Percentiles rank a stretch among this genome's conserved stretches.
Evolutionary conservation across 495 filamentous ascomycete genomes (phyloP).

Genomic region (Neurospora sp.): DNA sequence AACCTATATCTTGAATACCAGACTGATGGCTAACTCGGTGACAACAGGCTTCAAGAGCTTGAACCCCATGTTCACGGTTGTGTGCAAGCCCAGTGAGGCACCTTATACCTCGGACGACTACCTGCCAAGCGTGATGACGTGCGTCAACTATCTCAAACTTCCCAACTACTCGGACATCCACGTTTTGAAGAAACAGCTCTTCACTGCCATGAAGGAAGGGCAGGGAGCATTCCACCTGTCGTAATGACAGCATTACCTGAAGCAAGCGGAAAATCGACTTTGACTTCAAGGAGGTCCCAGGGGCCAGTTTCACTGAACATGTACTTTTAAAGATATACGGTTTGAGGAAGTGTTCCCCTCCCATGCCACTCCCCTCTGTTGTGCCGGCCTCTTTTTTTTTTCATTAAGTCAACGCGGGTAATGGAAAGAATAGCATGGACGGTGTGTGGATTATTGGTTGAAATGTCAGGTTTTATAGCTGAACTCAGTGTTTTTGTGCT

Average conservation of each 20-base stretch:
- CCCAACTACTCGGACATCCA: slow-evolving; percentile 85
- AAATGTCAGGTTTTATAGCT: background rate
- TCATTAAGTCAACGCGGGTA: background rate
- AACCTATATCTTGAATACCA: background rate
- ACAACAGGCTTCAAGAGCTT: slow-evolving; percentile 86
- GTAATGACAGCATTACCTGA: slow-evolving; percentile 24
- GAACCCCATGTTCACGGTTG: slow-evolving; percentile 96
- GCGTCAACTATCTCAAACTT: slow-evolving; percentile 97
- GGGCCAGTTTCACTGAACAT: background rate
- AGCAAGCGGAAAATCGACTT: background rate
- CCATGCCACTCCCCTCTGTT: background rate
- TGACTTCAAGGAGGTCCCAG: too few relatives aligned
- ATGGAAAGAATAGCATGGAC: background rate
- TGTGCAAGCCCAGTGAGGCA: slow-evolving; percentile 93
- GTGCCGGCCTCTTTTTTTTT: background rate
- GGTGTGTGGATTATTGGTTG: background rate
- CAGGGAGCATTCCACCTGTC: slow-evolving; percentile 98
- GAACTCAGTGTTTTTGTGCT: background rate
- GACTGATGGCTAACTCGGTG: background rate
- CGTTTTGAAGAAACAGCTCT: slow-evolving; percentile 62
- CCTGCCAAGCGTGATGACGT: slow-evolving; percentile 97
- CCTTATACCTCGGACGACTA: slow-evolving; percentile 95
- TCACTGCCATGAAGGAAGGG: slow-evolving; percentile 87
- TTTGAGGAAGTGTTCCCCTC: background rate
- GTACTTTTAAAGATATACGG: background rate